These are phyloP conservation scores for Strobilomyces confusus DNA, from an alignment of 768 basidiomycete species.

Conservation along the genomic window DNA sequence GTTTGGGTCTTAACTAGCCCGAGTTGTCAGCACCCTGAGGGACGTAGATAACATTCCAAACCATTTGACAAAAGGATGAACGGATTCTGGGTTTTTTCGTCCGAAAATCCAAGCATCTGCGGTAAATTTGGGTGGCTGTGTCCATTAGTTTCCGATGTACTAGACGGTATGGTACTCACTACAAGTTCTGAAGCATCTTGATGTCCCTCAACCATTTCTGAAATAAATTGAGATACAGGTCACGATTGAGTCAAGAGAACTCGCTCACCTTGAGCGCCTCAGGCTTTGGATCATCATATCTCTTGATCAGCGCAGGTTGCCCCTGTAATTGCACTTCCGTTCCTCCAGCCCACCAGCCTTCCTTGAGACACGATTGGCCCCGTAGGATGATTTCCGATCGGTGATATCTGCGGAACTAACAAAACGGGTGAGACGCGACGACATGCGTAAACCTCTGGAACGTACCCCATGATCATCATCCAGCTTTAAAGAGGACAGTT, in stretches of 20 bases:
- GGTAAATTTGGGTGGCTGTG: conserved; percentile 50
- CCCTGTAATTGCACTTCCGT: conserved; percentile 40
- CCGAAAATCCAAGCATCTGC: conserved; percentile 49
- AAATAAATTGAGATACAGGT: background rate
- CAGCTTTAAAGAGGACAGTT: conserved; percentile 18
- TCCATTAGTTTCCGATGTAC: background rate
- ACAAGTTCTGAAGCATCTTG: conserved; percentile 46
- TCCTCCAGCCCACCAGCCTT: conserved; percentile 47
- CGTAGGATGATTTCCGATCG: conserved; percentile 44
- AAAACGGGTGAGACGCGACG: conserved; percentile 5
- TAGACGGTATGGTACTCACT: conserved; percentile 30
- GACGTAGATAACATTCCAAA: conserved; percentile 7
- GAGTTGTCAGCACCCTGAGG: background rate
- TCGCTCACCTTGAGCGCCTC: conserved; percentile 31
- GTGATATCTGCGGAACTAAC: conserved; percentile 47
- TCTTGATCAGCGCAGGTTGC: conserved; percentile 38
- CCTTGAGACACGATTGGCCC: conserved; percentile 34
- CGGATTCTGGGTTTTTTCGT: conserved; percentile 41
- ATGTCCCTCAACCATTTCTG: conserved; percentile 50
- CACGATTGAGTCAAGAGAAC: background rate
- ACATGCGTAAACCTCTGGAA: too few relatives aligned
- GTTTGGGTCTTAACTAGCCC: conserved; percentile 40
- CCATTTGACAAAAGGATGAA: conserved; percentile 52
- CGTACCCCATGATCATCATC: conserved; percentile 35
- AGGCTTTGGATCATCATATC: conserved; percentile 38